Base-by-base conservation (phyloP, 2,329 filamentous ascomycete species). In the Cercospora sojina region DNA sequence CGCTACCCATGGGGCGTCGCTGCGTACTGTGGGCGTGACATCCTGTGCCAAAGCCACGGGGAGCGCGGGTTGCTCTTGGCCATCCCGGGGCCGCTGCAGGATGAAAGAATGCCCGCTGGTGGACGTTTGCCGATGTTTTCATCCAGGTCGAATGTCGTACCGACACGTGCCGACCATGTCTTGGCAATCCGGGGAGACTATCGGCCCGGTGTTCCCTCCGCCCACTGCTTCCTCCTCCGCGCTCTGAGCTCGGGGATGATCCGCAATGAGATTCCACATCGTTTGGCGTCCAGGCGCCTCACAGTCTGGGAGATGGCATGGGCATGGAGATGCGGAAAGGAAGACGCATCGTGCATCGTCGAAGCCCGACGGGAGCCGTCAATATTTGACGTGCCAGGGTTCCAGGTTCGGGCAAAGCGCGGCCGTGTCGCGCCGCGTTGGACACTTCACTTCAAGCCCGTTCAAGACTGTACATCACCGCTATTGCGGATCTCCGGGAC, bases 1-100 rank as follows among this genome's bases (percentile, higher is more conserved):
- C n/a, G n/a, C n/a, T n/a, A 38, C 35, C 35, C 27, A 62, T 62
- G 60, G 60, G 38, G 32, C 38, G 53, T 9, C 27, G 27, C 53
- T 31, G 31, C 53, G 16, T 20, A 16, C n/a, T 35, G 53, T 35
- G 53, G 53, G 23, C 27, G 18, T 27, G 16, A 35, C 53, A 27
- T 18, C 53, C 23, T 27, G 23, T 32, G 27, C 27, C 10, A 18
- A 4, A 20, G 9, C 53, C 53, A 20, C 25, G 38, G n/a, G n/a
- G 55, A 59, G n/a, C 6, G 25, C 35, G 58, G 32, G 32, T 35
- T 18, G 35, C 13, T 47, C 58, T 47, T 60, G 35, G 58, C 56
- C 56, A 29, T 58, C 16, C 55, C 41, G 20, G 31, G 56, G 18
- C 25, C 16, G 16, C 16, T 31, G 10, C 20, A 23, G 27, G 27